phyloP scores from a whole-genome alignment of 73 alveolate genomes.

The Tetrahymena borealis region DNA sequence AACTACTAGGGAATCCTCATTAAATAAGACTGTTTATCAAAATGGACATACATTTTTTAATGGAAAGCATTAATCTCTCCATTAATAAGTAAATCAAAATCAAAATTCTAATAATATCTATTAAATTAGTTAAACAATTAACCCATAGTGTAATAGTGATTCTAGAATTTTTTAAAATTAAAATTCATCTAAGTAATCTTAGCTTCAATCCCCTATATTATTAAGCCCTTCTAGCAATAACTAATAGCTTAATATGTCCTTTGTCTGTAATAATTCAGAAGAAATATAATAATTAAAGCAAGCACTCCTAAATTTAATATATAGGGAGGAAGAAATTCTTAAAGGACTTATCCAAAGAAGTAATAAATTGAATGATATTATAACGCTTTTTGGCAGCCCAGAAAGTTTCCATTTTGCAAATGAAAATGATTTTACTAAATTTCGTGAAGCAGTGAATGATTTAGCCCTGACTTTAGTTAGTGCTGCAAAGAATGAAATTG shows the following conservation, averaged over 20 bases:
- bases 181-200: too few relatives aligned
- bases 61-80: neutral
- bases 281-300: neutral
- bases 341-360: neutral
- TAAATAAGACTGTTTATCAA: neutral
- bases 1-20: neutral
- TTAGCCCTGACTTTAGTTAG: conserved; percentile 8
- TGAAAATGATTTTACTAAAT: conserved; percentile 16
- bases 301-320: neutral
- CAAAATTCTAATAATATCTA: too few relatives aligned
- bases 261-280: neutral
- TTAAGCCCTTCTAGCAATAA: neutral
- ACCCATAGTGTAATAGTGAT: too few relatives aligned
- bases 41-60: neutral
- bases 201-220: neutral
- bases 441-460: conserved; percentile 10
- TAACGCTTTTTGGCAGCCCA: neutral
- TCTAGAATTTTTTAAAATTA: too few relatives aligned
- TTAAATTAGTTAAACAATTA: too few relatives aligned
- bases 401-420: neutral
- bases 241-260: neutral
- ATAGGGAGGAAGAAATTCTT: neutral
- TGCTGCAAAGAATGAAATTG: conserved; percentile 43
- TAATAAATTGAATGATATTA: neutral
- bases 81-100: neutral